Conservation (phyloP, 192 early-diverging fungal genomes). For the Lobosporangium transversale region DNA sequence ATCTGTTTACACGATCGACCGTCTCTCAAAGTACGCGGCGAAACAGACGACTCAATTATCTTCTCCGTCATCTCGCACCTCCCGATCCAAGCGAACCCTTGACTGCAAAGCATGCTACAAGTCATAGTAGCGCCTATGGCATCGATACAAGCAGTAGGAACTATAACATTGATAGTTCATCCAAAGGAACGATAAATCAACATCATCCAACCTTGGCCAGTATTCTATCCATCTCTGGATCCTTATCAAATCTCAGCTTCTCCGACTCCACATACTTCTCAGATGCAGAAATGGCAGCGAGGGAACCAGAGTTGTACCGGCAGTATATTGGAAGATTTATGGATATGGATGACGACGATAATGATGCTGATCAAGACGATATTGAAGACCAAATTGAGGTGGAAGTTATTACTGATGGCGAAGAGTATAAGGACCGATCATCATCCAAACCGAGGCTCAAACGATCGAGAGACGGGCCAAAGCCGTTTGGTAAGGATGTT, state of each 20-base stretch:
- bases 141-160: background rate
- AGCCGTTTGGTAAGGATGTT: constrained; percentile 38
- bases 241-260: constrained; percentile 49
- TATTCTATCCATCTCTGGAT: constrained; percentile 45
- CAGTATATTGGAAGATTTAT: constrained; percentile 52
- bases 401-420: background rate
- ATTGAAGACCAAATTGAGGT: background rate
- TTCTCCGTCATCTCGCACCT: constrained; percentile 48
- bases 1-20: constrained; percentile 32
- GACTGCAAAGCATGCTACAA: background rate
- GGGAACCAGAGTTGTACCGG: constrained; percentile 41
- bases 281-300: constrained; percentile 45
- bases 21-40: constrained; percentile 30
- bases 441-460: background rate
- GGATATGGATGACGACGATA: constrained; percentile 33
- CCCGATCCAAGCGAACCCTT: constrained; percentile 10
- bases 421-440: constrained; percentile 30
- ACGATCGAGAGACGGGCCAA: background rate
- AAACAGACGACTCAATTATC: constrained; percentile 43
- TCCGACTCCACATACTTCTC: constrained; percentile 50
- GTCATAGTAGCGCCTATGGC: background rate
- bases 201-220: constrained; percentile 32
- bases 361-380: constrained; percentile 6
- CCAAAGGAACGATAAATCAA: background rate
- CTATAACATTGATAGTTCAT: background rate